Base-by-base conservation (phyloP, 805 yeast species). In the Yarrowia yakushimensis region DNA sequence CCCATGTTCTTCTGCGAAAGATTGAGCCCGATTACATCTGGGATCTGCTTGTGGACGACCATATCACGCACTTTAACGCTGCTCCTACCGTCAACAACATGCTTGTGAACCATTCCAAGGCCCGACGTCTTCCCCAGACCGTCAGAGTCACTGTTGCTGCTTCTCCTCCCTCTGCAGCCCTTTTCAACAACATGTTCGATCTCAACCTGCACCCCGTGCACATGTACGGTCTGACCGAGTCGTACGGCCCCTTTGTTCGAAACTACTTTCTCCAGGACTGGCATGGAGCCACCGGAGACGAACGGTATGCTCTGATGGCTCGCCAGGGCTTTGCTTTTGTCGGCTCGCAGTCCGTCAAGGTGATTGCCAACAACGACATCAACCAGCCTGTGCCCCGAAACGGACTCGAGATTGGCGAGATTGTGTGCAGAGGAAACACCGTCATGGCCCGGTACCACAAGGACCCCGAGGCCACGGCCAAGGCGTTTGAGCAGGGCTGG, bases 61-160 rank as follows among this genome's bases (percentile, higher is more conserved):
- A 65, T 31, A 66, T 73, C 62, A 72, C 75, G 15, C 76, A 73
- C 57, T 71, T 67, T 66, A 67, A 69, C 60, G 76, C 76, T 13
- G 76, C 76, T 0, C 76, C 76, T n/a, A 73, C 76, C 6, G 76
- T 73, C 63, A 73, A 73, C 61, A 67, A 69, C 33, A 70, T 73
- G 70, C 63, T 73, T 10, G 67, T 73, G 50, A 71, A 69, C 64
- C 66, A 69, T 57, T 67, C 71, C 18, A 63, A 66, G 43, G 76
- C 76, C 17, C 46, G 46, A 28, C 65, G 63, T n/a, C 66, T 72
- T 9, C 63, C 68, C 11, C 65, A 67, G 27, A 65, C 63, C 15
- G 74, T 73, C 8, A 61, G 68, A 27, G 76, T 73, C 39, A 70
- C 71, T 17, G 76, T 73, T 9, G 76, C 76, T 13, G 76, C 76